Base-by-base conservation (phyloP, 2,329 filamentous ascomycete genomes). In the Cordyceps fumosorosea region DNA sequence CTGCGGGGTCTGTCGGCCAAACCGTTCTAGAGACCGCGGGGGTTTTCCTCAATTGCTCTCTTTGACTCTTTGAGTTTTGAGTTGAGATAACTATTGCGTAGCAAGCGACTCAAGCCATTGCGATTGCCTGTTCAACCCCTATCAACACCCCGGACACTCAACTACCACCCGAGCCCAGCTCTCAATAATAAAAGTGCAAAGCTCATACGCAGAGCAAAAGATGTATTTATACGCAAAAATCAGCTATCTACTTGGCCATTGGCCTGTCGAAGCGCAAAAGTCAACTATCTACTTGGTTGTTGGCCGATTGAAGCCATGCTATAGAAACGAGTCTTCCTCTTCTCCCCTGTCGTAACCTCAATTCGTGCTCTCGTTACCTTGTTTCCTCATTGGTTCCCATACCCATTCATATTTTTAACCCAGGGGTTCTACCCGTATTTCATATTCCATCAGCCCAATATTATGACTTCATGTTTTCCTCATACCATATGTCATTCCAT, bases 401-500 rank as follows among this genome's bases (percentile, higher is more conserved):
- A 53, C 51, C 52, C 52, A 52, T 50, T 29, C 58, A 61, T 48
- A 18, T 55, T 48, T 48, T 50, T 26, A 26, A 18, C 48, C 34
- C 22, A 34, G n/a, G 16, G 18, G 1, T 54, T 53, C n/a, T 53
- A 54, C 47, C 45, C 5, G 3, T 59, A 11, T 18, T 54, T 45
- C 50, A n/a, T n/a, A n/a, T 47, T 26, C 51, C 32, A 44, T 61
- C 58, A 60, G n/a, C 50, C 56, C 56, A 48, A 54, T 60, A 60
- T 60, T 60, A 60, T 22, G 53, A 22, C 37, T 26, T 24, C 32
- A 53, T 53, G 45, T 18, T 44, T 44, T 44, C 40, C 47, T 56
- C 45, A 40, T 52, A 42, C 56, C 10, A 42, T 29, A 22, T 54
- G n/a, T 58, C 32, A 55, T 64, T 66, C 68, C 65, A 62, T 68